Evolutionary conservation across 2,329 filamentous ascomycete genomes (phyloP).

Genomic region (Fusarium chlamydosporum): DNA sequence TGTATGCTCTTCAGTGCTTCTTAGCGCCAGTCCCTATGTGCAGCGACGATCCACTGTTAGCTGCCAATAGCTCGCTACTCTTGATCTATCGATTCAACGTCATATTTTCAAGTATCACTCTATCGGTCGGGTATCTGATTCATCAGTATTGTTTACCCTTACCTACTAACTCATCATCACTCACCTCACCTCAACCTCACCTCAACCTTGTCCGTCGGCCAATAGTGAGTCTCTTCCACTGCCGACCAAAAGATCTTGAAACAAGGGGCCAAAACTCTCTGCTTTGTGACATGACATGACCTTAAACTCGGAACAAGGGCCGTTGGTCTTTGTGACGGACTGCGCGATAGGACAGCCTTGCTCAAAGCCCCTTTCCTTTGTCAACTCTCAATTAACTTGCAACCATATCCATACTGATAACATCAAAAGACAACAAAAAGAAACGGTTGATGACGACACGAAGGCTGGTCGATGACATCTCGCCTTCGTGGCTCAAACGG

Average conservation of each 20-base stretch:
- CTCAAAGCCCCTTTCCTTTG: slow-evolving; percentile 23
- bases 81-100: not conserved
- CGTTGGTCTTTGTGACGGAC: slow-evolving; percentile 2
- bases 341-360: slow-evolving; percentile 14
- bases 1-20: slow-evolving; percentile 12
- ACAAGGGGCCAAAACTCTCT: slow-evolving; percentile 17
- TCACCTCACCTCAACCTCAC: not conserved
- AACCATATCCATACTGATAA: not conserved
- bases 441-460: slow-evolving; percentile 28
- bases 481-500: slow-evolving; percentile 5
- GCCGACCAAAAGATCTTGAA: slow-evolving; percentile 18
- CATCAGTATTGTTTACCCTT: not conserved
- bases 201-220: slow-evolving; percentile 4
- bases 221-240: slow-evolving; percentile 18
- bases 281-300: slow-evolving; percentile 4
- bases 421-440: slow-evolving; percentile 10
- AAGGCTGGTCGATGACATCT: slow-evolving; percentile 12
- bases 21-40: slow-evolving; percentile 18
- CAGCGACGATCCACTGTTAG: slow-evolving; percentile 33
- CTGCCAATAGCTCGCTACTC: slow-evolving; percentile 22
- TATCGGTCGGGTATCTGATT: slow-evolving; percentile 21
- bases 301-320: slow-evolving; percentile 15
- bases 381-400: not conserved
- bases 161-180: not conserved
- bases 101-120: slow-evolving; percentile 17